Evolutionary conservation across 108 stramenopile genomes (phyloP).

Genomic region (Nitzschia inconspicua): DNA sequence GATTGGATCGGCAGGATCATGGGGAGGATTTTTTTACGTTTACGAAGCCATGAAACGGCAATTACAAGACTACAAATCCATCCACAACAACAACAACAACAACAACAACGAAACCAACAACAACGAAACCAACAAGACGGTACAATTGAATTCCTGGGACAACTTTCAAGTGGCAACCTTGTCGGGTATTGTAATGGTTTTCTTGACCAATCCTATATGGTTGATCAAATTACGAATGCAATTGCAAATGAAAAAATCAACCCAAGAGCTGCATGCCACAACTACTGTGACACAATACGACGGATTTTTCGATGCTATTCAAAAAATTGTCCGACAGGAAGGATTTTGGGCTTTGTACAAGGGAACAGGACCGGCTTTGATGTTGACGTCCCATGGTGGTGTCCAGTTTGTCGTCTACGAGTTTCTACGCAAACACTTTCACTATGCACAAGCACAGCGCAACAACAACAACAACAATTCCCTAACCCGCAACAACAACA

Average conservation of each 20-base stretch:
- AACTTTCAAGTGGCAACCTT: conserved; percentile 64
- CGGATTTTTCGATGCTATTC: conserved; percentile 62
- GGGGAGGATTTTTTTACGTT: conserved; percentile 98
- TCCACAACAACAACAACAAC: conserved; percentile 1
- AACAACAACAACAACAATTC: too few relatives aligned
- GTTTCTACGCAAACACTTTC: conserved; percentile 80
- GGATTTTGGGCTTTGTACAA: conserved; percentile 92
- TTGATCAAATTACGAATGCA: conserved; percentile 96
- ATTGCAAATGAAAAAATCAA: conserved; percentile 75
- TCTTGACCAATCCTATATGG: conserved; percentile 97
- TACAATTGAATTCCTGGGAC: conserved; percentile 47
- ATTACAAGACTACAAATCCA: conserved; percentile 27
- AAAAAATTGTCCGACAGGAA: conserved; percentile 89
- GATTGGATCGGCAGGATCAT: conserved; percentile 86
- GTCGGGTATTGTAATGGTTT: conserved; percentile 89
- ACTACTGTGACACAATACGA: conserved; percentile 65
- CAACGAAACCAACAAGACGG: neutral
- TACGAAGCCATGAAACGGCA: conserved; percentile 89
- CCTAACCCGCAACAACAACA: neutral
- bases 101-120: neutral
- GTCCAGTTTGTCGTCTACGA: conserved; percentile 97
- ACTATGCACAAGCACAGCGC: conserved; percentile 31
- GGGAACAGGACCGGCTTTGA: conserved; percentile 89
- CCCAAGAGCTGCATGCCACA: conserved; percentile 12
- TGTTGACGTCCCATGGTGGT: conserved; percentile 95